These are phyloP conservation scores for Gautieria morchelliformis DNA, from an alignment of 768 basidiomycete genomes.

Conservation along the genomic window DNA sequence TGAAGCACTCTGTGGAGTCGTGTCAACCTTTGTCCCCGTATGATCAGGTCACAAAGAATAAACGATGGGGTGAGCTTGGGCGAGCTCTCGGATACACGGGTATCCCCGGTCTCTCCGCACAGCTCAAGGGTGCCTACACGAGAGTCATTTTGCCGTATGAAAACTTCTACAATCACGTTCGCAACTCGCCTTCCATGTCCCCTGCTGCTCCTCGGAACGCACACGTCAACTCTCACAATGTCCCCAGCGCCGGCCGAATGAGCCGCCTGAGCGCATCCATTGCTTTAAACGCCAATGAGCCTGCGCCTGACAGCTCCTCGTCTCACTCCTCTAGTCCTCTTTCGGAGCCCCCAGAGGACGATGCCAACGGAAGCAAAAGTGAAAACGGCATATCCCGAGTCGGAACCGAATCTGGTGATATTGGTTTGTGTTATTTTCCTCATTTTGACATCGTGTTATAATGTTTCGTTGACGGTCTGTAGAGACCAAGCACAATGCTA, in stretches of 20 bases:
- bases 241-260: constrained; percentile 24
- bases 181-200: constrained; percentile 47
- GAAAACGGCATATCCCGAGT: constrained; percentile 11
- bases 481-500: background rate
- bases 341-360: constrained; percentile 77
- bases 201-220: constrained; percentile 16
- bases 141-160: constrained; percentile 96
- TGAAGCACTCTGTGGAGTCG: constrained; percentile 14
- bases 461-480: too few relatives aligned
- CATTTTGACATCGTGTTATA: too few relatives aligned
- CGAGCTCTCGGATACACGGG: constrained; percentile 75
- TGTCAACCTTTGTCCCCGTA: constrained; percentile 1
- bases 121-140: constrained; percentile 83
- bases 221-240: constrained; percentile 6
- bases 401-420: constrained; percentile 3
- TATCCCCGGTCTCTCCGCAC: constrained; percentile 72
- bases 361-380: constrained; percentile 45
- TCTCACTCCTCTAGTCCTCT: constrained; percentile 71
- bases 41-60: constrained; percentile 64
- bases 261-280: constrained; percentile 16
- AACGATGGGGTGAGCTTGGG: constrained; percentile 85
- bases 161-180: constrained; percentile 71
- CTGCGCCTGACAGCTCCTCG: constrained; percentile 63
- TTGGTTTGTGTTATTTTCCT: background rate
- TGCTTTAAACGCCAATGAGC: constrained; percentile 25